Conservation (phyloP, 768 basidiomycete species). For the Suillus fuscotomentosus region DNA sequence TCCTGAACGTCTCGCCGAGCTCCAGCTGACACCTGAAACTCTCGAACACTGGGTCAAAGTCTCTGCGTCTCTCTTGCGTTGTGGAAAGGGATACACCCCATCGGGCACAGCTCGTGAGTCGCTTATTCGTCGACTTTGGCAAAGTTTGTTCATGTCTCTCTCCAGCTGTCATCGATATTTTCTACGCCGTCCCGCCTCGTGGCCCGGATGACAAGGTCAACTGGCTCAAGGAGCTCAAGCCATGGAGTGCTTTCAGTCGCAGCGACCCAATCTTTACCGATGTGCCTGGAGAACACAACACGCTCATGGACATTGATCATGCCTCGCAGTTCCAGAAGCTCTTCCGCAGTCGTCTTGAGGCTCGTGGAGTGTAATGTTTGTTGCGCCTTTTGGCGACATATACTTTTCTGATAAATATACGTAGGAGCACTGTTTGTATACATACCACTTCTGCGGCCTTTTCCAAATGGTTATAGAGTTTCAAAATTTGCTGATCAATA, state of each 20-base stretch:
- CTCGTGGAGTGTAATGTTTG: constrained; percentile 20
- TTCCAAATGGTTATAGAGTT: not conserved
- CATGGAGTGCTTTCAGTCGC: constrained; percentile 24
- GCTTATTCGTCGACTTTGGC: not conserved
- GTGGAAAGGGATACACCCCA: constrained; percentile 27
- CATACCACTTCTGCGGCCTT: not conserved
- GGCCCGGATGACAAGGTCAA: constrained; percentile 24
- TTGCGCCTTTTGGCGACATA: not conserved
- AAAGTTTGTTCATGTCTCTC: not conserved
- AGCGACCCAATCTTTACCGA: constrained; percentile 21
- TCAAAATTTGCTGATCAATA: not conserved
- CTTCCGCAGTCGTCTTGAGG: constrained; percentile 24
- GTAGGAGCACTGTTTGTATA: not conserved
- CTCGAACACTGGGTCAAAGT: constrained; percentile 29
- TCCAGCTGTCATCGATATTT: constrained; percentile 21
- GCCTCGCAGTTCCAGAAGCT: constrained; percentile 29
- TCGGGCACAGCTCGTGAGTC: constrained; percentile 24
- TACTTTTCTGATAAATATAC: not conserved
- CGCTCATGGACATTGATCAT: constrained; percentile 31
- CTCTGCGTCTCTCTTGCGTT: constrained; percentile 27
- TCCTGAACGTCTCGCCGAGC: constrained; percentile 25
- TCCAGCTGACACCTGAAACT: constrained; percentile 24
- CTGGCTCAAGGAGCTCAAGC: constrained; percentile 28
- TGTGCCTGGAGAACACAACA: constrained; percentile 29
- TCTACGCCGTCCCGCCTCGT: constrained; percentile 25